Base-by-base conservation (phyloP, 345 rosid species). In the Salix brachista region DNA sequence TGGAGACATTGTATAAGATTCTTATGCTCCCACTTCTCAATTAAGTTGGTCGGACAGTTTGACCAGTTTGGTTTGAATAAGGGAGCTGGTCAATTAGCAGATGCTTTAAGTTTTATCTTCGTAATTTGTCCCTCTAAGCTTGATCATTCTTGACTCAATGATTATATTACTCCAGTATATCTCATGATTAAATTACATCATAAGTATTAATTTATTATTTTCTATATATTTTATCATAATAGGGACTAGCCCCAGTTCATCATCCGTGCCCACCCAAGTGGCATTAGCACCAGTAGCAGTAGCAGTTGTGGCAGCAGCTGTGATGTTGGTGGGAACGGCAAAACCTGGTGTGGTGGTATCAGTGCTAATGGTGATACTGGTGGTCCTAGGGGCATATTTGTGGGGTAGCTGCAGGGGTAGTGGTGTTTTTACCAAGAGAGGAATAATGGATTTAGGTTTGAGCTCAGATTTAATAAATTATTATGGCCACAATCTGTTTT, bases 171-270 rank as follows among this genome's bases (percentile, higher is more conserved):
- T 65, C 72, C 23, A 70, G 6, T 68, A 54, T 79, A 70, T 79
- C 54, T 56, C 54, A 64, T 67, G 76, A 32, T 71, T 41, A 66
- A 64, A 3, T 30, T 37, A 21, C 72, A 18, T 30, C 2, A 58
- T 26, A 23, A 52, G 64, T 82, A 67, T 78, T 75, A 71, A 79
- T 77, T 37, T 60, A 76, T 75, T 75, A 71, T 80, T 77, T 87
- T 87, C 82, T 84, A 87, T 83, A 88, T 90, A 85, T 91, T 86
- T 84, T 88, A 89, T 88, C 87, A 79, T 91, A 87, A 88, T 93
- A 93, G 98, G 99, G 88, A 89, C 80, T 81, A 86, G 86, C 89
- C 92, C 93, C 90, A 90, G 88, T 80, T 87, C 94, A 89, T 91
- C 92, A 72, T 89, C 76, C 77, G 78, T 90, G 86, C 87, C 90